A percentile compares a stretch with the other conserved stretches of the same genome.
Conservation (phyloP, 306 rosid genomes). For the Canavalia gladiata region DNA sequence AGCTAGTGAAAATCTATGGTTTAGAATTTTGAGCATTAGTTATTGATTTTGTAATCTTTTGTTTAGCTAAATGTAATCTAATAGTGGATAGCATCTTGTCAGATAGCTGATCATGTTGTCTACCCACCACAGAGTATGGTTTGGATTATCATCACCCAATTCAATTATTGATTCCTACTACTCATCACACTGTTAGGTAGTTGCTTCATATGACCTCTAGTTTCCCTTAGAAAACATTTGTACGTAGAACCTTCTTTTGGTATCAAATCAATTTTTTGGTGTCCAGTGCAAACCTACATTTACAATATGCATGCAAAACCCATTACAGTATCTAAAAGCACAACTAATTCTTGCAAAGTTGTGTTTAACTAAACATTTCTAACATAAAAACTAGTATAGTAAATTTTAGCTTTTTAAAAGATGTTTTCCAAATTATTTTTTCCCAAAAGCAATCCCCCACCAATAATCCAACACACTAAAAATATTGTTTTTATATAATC, state of each 20-base stretch:
- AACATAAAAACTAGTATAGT: background rate
- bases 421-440: background rate
- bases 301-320: background rate
- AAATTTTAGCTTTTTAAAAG: background rate
- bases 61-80: conserved; percentile 45
- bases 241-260: conserved; percentile 40
- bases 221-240: conserved; percentile 41
- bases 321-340: background rate
- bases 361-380: background rate
- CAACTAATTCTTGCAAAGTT: background rate
- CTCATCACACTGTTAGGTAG: conserved; percentile 23
- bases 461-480: background rate
- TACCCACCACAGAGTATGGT: conserved; percentile 39
- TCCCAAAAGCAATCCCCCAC: background rate
- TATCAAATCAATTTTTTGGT: conserved; percentile 5
- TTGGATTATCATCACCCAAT: conserved; percentile 44
- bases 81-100: conserved; percentile 48
- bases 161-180: conserved; percentile 53
- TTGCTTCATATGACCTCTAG: conserved; percentile 30
- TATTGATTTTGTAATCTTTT: conserved; percentile 42
- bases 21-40: conserved; percentile 46
- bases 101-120: conserved; percentile 41
- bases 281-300: background rate
- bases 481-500: no score
- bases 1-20: conserved; percentile 46